Evolutionary conservation across 164 flowering plant genomes (phyloP).

Genomic region (Vitis vinifera): DNA sequence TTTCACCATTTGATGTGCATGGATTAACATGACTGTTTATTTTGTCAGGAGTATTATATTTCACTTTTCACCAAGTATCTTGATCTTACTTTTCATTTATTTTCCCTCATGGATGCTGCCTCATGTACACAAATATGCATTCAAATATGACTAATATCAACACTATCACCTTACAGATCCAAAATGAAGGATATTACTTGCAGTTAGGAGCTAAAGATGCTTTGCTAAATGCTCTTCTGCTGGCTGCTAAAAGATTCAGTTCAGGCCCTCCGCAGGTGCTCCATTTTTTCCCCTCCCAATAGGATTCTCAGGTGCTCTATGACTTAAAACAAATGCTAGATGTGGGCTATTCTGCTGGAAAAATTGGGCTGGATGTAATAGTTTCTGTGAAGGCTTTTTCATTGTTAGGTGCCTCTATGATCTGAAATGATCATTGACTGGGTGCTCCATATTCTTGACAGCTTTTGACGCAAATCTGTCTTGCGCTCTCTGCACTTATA

Average conservation of each 20-base stretch:
- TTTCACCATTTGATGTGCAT: background rate
- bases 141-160: background rate
- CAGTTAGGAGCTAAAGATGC: slow-evolving; percentile 75
- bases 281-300: background rate
- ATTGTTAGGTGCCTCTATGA: background rate
- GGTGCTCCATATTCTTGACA: slow-evolving; percentile 25
- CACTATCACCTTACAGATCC: slow-evolving; percentile 52
- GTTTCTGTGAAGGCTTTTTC: background rate
- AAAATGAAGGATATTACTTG: slow-evolving; percentile 75
- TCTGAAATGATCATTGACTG: background rate
- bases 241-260: slow-evolving; percentile 79
- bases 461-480: slow-evolving; percentile 96
- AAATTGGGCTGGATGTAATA: background rate
- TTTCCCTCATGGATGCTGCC: background rate
- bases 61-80: background rate
- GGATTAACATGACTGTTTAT: background rate
- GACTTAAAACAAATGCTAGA: background rate
- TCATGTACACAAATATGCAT: background rate
- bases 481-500: slow-evolving; percentile 81
- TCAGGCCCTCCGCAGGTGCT: slow-evolving; percentile 87
- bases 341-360: background rate
- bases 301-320: background rate
- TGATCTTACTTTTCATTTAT: background rate
- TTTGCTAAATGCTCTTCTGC: slow-evolving; percentile 75
- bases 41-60: background rate